Conservation (phyloP, 2,329 filamentous ascomycete genomes). For the Apiospora pterosperma region DNA sequence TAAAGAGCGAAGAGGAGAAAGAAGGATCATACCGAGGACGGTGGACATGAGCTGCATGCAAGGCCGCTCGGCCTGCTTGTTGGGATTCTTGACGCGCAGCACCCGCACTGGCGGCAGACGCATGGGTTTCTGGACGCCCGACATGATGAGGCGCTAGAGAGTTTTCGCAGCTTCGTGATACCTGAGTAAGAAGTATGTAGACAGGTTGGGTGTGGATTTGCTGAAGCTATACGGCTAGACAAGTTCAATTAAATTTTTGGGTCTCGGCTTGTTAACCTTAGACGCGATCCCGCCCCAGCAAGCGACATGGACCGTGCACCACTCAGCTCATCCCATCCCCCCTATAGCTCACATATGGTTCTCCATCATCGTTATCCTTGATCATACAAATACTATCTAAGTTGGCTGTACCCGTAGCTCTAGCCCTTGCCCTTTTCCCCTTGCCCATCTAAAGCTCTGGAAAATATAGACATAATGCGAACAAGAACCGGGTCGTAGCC, state of each 20-base stretch:
- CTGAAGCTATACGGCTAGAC: not conserved
- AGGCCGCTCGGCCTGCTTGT: slow-evolving; percentile 46
- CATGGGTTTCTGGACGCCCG: slow-evolving; percentile 46
- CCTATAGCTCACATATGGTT: not conserved
- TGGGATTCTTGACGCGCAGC: slow-evolving; percentile 53
- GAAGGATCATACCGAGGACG: slow-evolving; percentile 44
- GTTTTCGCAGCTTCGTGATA: not conserved
- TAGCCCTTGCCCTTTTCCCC: not conserved
- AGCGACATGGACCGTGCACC: not conserved
- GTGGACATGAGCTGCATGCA: slow-evolving; percentile 56
- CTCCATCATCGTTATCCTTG: not conserved
- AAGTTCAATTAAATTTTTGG: not conserved
- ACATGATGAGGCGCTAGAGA: slow-evolving; percentile 34
- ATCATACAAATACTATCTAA: not conserved
- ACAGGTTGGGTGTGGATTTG: not conserved
- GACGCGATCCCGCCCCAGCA: not conserved
- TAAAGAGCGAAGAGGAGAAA: not conserved
- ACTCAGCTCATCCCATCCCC: not conserved
- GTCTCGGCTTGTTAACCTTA: not conserved
- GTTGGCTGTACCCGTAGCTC: not conserved
- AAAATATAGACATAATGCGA: not conserved
- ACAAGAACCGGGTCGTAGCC: not conserved
- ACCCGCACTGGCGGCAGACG: slow-evolving; percentile 54
- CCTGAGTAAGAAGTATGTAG: no score
- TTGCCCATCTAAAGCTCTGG: not conserved